These are phyloP conservation scores for Curvularia verruculosa DNA, from an alignment of 2,329 filamentous ascomycete species.

Conservation along the genomic window DNA sequence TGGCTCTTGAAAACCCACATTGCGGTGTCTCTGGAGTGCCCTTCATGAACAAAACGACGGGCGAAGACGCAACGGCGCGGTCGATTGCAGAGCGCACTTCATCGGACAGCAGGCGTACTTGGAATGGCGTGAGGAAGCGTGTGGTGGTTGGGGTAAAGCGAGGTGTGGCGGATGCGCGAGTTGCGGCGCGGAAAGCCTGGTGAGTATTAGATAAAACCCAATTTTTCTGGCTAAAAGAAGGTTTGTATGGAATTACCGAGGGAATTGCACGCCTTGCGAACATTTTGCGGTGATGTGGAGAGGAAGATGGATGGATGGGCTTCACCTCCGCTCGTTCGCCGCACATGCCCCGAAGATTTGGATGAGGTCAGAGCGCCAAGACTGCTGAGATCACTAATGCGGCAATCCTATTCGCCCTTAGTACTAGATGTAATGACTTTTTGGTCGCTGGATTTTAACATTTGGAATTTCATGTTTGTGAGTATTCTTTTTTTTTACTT, in stretches of 20 bases:
- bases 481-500: background rate
- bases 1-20: constrained; percentile 94
- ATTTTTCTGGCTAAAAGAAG: background rate
- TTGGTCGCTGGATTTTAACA: background rate
- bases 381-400: constrained; percentile 18
- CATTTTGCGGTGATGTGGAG: constrained; percentile 36
- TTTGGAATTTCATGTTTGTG: too few species aligned
- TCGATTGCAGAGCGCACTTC: constrained; percentile 85
- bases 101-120: constrained; percentile 75
- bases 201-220: constrained; percentile 12
- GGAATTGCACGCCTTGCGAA: constrained; percentile 48
- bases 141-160: constrained; percentile 46
- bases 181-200: constrained; percentile 48
- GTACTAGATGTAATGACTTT: background rate
- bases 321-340: constrained; percentile 33
- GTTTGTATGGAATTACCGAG: constrained; percentile 31
- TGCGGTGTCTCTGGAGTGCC: constrained; percentile 94
- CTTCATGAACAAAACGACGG: constrained; percentile 99
- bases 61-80: constrained; percentile 83
- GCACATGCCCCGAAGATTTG: constrained; percentile 30
- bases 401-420: constrained; percentile 2
- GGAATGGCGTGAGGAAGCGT: constrained; percentile 54
- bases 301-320: constrained; percentile 21
- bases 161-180: constrained; percentile 32
- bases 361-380: constrained; percentile 42